Evolutionary conservation across 305 asterid genomes (phyloP).

Genomic region (Petunia hybrid): DNA sequence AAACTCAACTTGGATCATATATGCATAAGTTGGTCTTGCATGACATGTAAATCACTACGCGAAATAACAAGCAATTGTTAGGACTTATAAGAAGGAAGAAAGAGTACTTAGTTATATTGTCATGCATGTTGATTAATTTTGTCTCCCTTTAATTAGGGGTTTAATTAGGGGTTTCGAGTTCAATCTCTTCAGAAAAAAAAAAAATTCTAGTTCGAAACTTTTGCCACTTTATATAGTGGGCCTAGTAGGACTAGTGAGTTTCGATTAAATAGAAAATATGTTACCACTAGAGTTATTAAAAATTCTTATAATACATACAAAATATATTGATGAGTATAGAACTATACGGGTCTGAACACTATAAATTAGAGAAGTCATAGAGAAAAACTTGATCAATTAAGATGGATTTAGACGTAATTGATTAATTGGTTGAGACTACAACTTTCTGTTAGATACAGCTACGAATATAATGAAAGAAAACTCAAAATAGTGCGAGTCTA

Average conservation of each 20-base stretch:
- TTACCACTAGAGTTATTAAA: no score
- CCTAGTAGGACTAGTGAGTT: no score
- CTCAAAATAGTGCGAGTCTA: neutral
- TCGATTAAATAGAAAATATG: no score
- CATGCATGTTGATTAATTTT: neutral
- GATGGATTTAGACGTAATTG: neutral
- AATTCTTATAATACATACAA: neutral
- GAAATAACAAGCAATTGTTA: conserved; percentile 1
- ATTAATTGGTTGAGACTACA: neutral
- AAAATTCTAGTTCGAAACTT: no score
- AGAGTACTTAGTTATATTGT: neutral
- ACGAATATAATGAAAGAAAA: neutral
- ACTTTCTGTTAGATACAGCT: neutral
- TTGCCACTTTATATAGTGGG: no score
- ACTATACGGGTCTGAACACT: neutral
- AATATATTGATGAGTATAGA: neutral
- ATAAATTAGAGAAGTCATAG: neutral
- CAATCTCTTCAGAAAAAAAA: no score
- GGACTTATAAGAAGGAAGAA: neutral
- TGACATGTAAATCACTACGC: conserved; percentile 15
- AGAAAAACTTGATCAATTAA: neutral
- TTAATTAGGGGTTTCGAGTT: no score
- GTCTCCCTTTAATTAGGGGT: no score
- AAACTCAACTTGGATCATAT: conserved; percentile 9
- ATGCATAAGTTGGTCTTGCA: conserved; percentile 23